These are phyloP conservation scores for Linnemannia elongata DNA, from an alignment of 192 early-diverging fungal species.

Conservation along the genomic window DNA sequence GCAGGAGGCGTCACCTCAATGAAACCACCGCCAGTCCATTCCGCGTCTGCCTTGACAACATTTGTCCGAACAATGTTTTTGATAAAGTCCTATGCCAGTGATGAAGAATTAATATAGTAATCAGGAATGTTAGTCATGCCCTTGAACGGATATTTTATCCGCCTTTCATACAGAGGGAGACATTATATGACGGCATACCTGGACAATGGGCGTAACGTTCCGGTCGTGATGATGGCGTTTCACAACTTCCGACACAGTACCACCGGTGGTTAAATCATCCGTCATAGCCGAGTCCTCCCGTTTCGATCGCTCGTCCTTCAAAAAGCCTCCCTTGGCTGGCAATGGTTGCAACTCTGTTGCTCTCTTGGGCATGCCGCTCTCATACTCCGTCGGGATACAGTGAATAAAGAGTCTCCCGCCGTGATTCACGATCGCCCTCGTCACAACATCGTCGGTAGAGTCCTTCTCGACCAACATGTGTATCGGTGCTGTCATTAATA, in stretches of 20 bases:
- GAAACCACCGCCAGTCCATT: constrained; percentile 30
- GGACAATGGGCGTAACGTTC: background rate
- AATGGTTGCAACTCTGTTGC: background rate
- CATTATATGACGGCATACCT: background rate
- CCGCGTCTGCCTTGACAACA: background rate
- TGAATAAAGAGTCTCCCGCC: constrained; percentile 38
- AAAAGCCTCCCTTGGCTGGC: background rate
- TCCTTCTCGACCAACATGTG: constrained; percentile 17
- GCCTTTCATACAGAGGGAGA: background rate
- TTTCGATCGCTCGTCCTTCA: background rate
- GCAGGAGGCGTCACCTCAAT: constrained; percentile 27
- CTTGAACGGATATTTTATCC: background rate
- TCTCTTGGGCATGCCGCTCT: background rate
- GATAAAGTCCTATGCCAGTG: constrained; percentile 36
- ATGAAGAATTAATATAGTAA: background rate
- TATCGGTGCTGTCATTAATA: background rate
- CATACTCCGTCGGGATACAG: constrained; percentile 14
- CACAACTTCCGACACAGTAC: background rate
- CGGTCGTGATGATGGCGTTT: background rate
- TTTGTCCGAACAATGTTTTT: constrained; percentile 33
- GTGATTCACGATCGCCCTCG: constrained; percentile 31
- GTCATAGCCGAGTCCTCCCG: background rate
- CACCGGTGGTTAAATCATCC: background rate
- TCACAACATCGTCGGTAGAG: background rate
- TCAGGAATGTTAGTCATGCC: background rate